Evolutionary conservation across 2,329 filamentous ascomycete genomes (phyloP).

Genomic region (Hirsutella rhossiliensis): DNA sequence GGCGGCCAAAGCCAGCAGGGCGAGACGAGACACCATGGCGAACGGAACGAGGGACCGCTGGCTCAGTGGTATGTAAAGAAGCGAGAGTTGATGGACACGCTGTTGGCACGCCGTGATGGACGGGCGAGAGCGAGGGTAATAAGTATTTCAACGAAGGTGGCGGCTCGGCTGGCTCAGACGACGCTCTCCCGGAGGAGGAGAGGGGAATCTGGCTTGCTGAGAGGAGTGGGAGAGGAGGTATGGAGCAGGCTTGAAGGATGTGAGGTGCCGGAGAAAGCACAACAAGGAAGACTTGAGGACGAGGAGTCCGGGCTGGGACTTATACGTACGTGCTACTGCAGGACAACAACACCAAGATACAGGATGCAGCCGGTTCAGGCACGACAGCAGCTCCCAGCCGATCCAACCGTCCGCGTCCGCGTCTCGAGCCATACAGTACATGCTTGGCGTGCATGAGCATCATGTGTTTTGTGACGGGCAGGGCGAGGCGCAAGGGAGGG

Average conservation of each 20-base stretch:
- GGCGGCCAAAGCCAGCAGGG: constrained; percentile 5
- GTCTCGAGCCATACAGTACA: not conserved
- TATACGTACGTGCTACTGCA: constrained; percentile 1
- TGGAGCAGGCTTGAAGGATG: not conserved
- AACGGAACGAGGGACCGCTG: not conserved
- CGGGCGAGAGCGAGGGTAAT: not conserved
- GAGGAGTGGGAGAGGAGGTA: not conserved
- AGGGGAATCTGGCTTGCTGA: not conserved
- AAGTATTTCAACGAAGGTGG: not conserved
- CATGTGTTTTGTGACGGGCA: constrained; percentile 1
- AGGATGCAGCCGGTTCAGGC: not conserved
- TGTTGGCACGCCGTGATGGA: not conserved
- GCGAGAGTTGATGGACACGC: not conserved
- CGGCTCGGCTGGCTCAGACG: not conserved
- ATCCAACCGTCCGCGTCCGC: not conserved
- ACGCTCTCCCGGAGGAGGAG: not conserved
- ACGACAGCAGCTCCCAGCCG: not conserved
- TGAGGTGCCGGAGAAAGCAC: not conserved
- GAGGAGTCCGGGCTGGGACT: not conserved
- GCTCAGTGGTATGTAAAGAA: not conserved
- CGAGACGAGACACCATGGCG: constrained; percentile 2
- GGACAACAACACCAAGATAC: not conserved
- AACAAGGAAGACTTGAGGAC: not conserved
- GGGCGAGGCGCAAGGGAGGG: not conserved
- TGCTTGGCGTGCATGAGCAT: constrained; percentile 2